Conservation (phyloP, 1,284 basidiomycete species). For the Golubevia pallescens region DNA sequence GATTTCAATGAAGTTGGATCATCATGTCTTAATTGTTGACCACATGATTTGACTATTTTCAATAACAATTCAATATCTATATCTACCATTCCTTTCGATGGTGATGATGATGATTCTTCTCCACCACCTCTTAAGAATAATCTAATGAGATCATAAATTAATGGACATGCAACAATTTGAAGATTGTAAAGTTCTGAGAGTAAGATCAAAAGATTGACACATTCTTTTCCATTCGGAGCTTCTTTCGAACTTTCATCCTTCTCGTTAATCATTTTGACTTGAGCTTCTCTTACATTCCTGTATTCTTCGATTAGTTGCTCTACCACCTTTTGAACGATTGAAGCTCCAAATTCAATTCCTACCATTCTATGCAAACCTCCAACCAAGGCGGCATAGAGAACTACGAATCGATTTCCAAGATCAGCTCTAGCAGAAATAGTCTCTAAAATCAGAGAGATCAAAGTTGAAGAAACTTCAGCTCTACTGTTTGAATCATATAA, state of each 20-base stretch:
- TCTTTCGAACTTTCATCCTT: constrained; percentile 62
- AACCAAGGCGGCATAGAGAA: constrained; percentile 86
- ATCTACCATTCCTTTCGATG: constrained; percentile 71
- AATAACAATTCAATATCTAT: constrained; percentile 84
- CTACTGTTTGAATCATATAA: constrained; percentile 80
- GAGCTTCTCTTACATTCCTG: constrained; percentile 7
- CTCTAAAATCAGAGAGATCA: constrained; percentile 80
- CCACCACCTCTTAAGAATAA: constrained; percentile 71
- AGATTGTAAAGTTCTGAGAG: constrained; percentile 94
- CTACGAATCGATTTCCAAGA: constrained; percentile 84
- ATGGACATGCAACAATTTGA: constrained; percentile 83
- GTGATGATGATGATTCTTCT: constrained; percentile 19
- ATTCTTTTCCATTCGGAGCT: constrained; percentile 72
- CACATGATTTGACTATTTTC: constrained; percentile 73
- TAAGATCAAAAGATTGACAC: constrained; percentile 84
- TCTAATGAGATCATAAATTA: constrained; percentile 89
- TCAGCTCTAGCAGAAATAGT: constrained; percentile 83
- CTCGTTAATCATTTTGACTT: constrained; percentile 21
- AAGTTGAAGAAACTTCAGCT: constrained; percentile 80
- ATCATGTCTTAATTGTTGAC: constrained; percentile 45
- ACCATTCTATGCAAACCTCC: constrained; percentile 82
- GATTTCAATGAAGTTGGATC: constrained; percentile 45
- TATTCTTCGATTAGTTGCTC: constrained; percentile 27
- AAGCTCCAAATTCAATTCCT: constrained; percentile 85
- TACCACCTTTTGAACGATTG: constrained; percentile 36